Evolutionary conservation across 768 basidiomycete genomes (phyloP), one percentile per base, ranked within the genome.

Genomic region (Pleurotus pulmonarius): DNA sequence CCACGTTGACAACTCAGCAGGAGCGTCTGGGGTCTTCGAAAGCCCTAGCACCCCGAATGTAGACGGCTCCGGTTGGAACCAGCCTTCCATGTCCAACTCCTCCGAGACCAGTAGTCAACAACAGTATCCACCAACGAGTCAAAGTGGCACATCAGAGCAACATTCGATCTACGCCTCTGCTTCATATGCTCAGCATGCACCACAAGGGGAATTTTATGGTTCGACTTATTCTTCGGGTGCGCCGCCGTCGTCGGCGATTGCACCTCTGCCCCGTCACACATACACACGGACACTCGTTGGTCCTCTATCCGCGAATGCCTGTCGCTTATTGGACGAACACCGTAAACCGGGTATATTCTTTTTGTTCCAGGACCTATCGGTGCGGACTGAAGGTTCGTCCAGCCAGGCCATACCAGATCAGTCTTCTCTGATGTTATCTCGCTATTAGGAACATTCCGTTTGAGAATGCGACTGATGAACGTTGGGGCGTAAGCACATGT

Each of bases 261-360:
- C 77, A 41, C 75, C 84, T 54, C 70, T 82, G 55, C 79, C 86
- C n/a, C 78, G 85, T 56, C 81, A 88, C 61, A 77, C 84, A 4
- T 94, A 91, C 70, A 91, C 91, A 9, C 83, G 93, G 52, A 94
- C 94, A 1, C 82, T 97, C 5, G 92, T 97, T 56, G 95, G 95
- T 7, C 90, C 93, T 1, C 78, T 96, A 13, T 88, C 88, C 15
- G 85, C 92, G 26, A 91, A 92, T 67, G 94, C 92, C 13, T 89
- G 88, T 69, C 84, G 88, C 49, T 77, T 97, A 49, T 73, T 84
- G 56, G 94, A 96, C 67, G 90, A 93, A 65, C 85, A 94, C 69
- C 87, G 89, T 59, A 85, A 87, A 59, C 80, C 83, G 49, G 95
- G 94, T 5, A 88, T 97, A 60, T 98, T 93, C 71, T 98, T 97